phyloP scores from a whole-genome alignment of 768 basidiomycete species.

The Pleurotus cornucopiae region DNA sequence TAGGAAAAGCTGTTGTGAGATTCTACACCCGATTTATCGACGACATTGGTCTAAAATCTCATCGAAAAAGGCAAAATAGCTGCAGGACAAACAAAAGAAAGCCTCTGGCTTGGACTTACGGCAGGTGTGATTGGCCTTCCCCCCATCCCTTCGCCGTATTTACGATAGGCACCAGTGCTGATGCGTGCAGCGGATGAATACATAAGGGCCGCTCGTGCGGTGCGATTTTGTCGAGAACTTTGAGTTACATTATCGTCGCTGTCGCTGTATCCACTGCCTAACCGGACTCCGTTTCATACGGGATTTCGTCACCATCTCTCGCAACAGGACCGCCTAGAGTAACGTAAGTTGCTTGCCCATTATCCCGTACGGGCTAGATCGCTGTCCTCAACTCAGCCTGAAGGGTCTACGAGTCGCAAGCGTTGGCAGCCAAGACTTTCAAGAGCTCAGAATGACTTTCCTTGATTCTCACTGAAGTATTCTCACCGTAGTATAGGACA shows the following conservation, averaged over 20 bases:
- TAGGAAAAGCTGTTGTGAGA: conserved; percentile 4
- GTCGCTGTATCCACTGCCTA: neutral
- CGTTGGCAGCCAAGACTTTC: no score
- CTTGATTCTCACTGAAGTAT: no score
- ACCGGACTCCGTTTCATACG: conserved; percentile 1
- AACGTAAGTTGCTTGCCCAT: neutral
- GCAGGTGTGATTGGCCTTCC: neutral
- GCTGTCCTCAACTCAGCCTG: neutral
- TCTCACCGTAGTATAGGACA: no score
- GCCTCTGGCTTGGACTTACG: neutral
- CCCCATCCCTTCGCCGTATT: neutral
- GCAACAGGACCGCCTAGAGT: neutral
- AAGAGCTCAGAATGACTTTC: no score
- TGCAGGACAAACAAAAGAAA: neutral
- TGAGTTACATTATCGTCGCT: no score
- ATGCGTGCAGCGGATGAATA: no score
- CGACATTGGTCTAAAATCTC: neutral
- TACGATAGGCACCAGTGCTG: neutral
- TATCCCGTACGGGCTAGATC: neutral
- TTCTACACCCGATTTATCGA: conserved; percentile 7
- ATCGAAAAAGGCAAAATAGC: neutral
- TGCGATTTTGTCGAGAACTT: no score
- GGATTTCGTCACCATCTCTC: neutral
- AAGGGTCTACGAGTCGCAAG: neutral
- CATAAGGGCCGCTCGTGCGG: no score